Base-by-base conservation (phyloP, 1,284 basidiomycete genomes). In the Ganoderma multipileum region DNA sequence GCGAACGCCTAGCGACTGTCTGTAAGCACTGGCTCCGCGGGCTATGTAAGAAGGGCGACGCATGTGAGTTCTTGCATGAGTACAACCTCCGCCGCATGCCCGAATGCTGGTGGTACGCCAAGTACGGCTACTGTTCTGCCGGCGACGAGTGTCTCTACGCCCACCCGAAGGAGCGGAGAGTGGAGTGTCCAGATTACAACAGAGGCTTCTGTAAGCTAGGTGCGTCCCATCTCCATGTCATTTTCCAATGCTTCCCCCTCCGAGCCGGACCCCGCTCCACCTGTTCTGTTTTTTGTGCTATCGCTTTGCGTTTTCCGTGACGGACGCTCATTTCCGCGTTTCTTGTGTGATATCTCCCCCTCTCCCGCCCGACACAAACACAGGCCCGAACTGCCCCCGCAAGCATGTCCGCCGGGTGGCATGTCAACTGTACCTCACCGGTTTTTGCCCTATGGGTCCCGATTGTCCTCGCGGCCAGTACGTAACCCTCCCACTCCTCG, bases 1-100 rank as follows among this genome's bases (percentile, higher is more conserved):
- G 95, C 69, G 95, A 96, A 78, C 91, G 95, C 70, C 86, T 96
- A 61, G 90, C 93, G 26, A 97, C 95, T 0, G 95, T 99, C n/a
- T 99, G 98, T 85, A 99, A 99, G 84, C 98, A 99, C 83, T 99
- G 97, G 95, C 89, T 99, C 41, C 89, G 98, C 70, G 98, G 98
- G 36, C 86, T 99, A 52, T 99, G 98, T 84, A 99, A 99, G 84
- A 99, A 99, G 81, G 97, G 96, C 67, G 95, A 98, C 79, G 92
- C 93, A 55, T 99, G 98, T 84, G 98, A 99, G 83, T 99, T 99
- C 82, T 87, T 99, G 78, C 98, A 99, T 82, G 98, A 99, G 83
- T 99, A 98, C 84, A 98, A 99, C 79, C 87, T 99, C 69, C 86
- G 97, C 73, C 93, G 95, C 68, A 99, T 99, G 95, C 98, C 98